Conservation (phyloP, 2,329 filamentous ascomycete species). For the Pyricularia sp. region DNA sequence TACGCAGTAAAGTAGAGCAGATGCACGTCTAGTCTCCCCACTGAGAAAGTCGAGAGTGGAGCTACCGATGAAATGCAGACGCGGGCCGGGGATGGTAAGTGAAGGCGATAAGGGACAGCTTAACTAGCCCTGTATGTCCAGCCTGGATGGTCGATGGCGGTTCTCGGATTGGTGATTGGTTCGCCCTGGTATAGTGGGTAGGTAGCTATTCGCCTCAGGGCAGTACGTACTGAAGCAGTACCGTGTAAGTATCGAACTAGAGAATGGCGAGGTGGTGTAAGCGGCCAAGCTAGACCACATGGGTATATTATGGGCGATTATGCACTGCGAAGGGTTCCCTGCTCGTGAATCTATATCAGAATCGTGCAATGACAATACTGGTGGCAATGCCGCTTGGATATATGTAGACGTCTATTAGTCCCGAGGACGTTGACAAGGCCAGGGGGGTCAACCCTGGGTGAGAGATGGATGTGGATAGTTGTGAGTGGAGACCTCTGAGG, state of each 20-base stretch:
- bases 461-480: constrained; percentile 1
- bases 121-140: neutral
- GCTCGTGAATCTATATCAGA: neutral
- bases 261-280: neutral
- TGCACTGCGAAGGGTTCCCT: neutral
- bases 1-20: neutral
- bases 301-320: neutral
- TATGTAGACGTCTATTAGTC: constrained; percentile 1
- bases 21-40: neutral
- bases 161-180: neutral
- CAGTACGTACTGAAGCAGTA: neutral
- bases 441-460: neutral
- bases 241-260: neutral
- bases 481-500: neutral
- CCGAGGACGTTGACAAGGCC: neutral
- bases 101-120: neutral
- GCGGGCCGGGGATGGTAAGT: neutral
- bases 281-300: neutral
- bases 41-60: neutral
- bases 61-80: neutral
- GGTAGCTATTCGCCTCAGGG: neutral
- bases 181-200: neutral
- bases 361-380: neutral
- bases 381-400: neutral
- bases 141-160: neutral